phyloP scores from a whole-genome alignment of 495 filamentous ascomycete genomes.

The Hypoxylon fuscum region DNA sequence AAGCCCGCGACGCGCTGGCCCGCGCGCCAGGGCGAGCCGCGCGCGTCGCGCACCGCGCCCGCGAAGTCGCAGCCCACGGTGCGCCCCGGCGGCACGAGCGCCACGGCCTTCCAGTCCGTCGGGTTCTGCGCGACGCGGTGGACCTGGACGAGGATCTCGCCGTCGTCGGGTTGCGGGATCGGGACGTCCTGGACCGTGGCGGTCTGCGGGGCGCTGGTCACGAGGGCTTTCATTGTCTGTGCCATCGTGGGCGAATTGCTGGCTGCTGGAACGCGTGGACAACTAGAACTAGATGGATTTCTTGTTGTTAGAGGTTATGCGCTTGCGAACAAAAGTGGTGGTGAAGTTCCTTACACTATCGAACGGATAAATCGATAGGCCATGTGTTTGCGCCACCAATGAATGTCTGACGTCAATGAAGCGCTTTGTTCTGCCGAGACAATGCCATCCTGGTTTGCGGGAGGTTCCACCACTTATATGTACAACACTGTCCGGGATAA shows the following conservation, averaged over 20 bases:
- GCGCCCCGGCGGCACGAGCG: slow-evolving; percentile 43
- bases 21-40: slow-evolving; percentile 54
- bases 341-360: too few relatives aligned
- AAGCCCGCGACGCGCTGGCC: slow-evolving; percentile 41
- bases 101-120: slow-evolving; percentile 39
- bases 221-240: slow-evolving; percentile 38
- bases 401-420: too few relatives aligned
- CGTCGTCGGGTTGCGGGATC: slow-evolving; percentile 23
- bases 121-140: slow-evolving; percentile 40
- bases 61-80: slow-evolving; percentile 66
- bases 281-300: too few relatives aligned
- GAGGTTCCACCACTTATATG: too few relatives aligned
- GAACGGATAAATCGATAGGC: too few relatives aligned
- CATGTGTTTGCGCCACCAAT: too few relatives aligned
- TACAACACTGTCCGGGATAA: too few relatives aligned
- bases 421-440: too few relatives aligned
- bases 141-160: slow-evolving; percentile 39
- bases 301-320: background rate
- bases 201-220: slow-evolving; percentile 23
- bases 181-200: slow-evolving; percentile 30
- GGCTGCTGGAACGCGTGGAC: too few relatives aligned
- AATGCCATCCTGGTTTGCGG: too few relatives aligned
- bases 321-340: too few relatives aligned
- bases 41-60: slow-evolving; percentile 61
- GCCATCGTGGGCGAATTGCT: background rate